phyloP scores from a whole-genome alignment of 192 early-diverging fungal genomes.

The Funneliformis mosseae region DNA sequence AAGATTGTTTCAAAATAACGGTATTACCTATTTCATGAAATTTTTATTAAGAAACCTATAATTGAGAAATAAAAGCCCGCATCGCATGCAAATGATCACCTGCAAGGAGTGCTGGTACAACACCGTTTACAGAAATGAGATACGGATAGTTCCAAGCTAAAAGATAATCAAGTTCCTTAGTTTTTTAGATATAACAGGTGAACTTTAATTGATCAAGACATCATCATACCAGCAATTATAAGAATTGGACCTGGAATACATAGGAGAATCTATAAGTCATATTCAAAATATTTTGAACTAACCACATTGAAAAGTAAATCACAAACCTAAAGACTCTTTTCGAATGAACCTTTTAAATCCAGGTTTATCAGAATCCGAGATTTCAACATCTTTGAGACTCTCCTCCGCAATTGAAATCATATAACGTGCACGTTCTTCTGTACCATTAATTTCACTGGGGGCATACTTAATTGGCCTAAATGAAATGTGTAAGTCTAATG shows the following conservation, averaged over 20 bases:
- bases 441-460: slow-evolving; percentile 72
- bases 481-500: not conserved
- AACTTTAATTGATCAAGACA: no score
- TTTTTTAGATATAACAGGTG: no score
- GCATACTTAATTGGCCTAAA: slow-evolving; percentile 62
- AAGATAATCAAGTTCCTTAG: not conserved
- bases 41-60: not conserved
- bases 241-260: slow-evolving; percentile 29
- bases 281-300: slow-evolving; percentile 45
- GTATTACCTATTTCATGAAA: slow-evolving; percentile 45
- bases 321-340: slow-evolving; percentile 72
- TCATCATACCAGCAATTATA: slow-evolving; percentile 37
- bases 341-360: slow-evolving; percentile 67
- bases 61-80: not conserved
- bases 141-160: slow-evolving; percentile 87
- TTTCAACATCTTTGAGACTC: slow-evolving; percentile 58
- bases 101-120: slow-evolving; percentile 76
- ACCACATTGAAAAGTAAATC: not conserved
- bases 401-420: slow-evolving; percentile 70
- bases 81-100: slow-evolving; percentile 38
- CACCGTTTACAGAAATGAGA: slow-evolving; percentile 74
- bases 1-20: slow-evolving; percentile 77
- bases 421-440: slow-evolving; percentile 66
- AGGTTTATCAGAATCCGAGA: slow-evolving; percentile 50
- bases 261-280: slow-evolving; percentile 47